A percentile compares a stretch with the other conserved stretches of the same genome.
Conservation (phyloP, 768 basidiomycete species). For the Leccinum rimulosum region DNA sequence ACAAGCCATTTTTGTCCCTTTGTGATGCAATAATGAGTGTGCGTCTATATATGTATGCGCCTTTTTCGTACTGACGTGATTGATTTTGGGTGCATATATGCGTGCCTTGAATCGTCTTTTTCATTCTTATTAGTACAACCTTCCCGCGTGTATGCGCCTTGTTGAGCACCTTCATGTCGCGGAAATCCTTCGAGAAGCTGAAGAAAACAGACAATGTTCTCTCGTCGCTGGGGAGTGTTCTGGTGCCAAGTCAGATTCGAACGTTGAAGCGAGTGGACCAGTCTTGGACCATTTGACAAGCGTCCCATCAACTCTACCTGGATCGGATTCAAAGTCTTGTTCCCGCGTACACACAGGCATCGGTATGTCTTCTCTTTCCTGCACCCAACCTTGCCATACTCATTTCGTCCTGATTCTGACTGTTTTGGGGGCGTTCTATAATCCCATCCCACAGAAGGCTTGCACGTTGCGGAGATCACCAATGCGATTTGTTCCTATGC, state of each 20-base stretch:
- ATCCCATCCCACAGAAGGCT: slow-evolving; percentile 8
- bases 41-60: slow-evolving; percentile 25
- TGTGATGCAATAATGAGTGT: slow-evolving; percentile 75
- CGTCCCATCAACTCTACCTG: neutral
- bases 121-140: slow-evolving; percentile 51
- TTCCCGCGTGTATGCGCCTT: slow-evolving; percentile 72
- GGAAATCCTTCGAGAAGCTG: slow-evolving; percentile 68
- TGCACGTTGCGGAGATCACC: slow-evolving; percentile 25
- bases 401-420: neutral
- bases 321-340: neutral
- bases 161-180: slow-evolving; percentile 69
- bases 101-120: neutral
- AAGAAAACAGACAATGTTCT: slow-evolving; percentile 40
- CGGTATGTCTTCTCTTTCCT: slow-evolving; percentile 9
- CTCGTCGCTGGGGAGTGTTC: slow-evolving; percentile 36
- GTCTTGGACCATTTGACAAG: neutral
- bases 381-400: neutral
- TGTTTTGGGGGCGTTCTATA: neutral
- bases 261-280: neutral
- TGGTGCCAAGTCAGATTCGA: neutral
- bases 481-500: slow-evolving; percentile 19
- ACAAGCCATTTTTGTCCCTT: slow-evolving; percentile 65
- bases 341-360: neutral
- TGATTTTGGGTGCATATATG: slow-evolving; percentile 15
- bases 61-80: neutral